A percentile compares a stretch with the other conserved stretches of the same genome.
Conservation (phyloP, 768 basidiomycete species). For the Holtermannia corniformis region DNA sequence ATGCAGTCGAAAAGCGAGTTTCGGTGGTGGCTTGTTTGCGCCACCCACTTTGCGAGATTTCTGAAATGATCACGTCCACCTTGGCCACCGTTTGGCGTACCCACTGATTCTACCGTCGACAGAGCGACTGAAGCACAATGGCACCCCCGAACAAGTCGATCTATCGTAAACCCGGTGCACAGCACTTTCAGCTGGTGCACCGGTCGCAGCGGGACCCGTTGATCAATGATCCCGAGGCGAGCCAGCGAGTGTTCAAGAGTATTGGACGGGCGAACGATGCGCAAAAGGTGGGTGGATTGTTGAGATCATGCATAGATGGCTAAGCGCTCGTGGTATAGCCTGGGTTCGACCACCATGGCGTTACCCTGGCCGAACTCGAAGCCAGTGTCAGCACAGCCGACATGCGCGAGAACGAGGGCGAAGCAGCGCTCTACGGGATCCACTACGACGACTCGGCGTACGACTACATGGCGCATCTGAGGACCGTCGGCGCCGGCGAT, state of each 20-base stretch:
- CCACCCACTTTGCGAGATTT: background rate
- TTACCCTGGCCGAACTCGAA: conserved; percentile 74
- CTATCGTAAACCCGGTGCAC: conserved; percentile 78
- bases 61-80: background rate
- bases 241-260: conserved; percentile 76
- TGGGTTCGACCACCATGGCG: conserved; percentile 44
- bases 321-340: conserved; percentile 2
- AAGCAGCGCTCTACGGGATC: conserved; percentile 80
- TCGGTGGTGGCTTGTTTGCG: no score
- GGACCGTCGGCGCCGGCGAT: conserved; percentile 52
- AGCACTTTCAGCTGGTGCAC: conserved; percentile 95
- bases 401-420: conserved; percentile 57
- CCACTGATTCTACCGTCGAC: no score
- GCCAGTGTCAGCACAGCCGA: conserved; percentile 44
- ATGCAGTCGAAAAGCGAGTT: background rate
- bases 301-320: background rate
- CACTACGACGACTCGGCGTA: conserved; percentile 94
- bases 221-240: conserved; percentile 83
- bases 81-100: background rate
- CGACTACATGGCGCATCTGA: conserved; percentile 97
- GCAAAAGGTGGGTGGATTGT: conserved; percentile 45
- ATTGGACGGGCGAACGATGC: conserved; percentile 62
- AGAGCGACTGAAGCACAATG: no score
- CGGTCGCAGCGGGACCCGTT: conserved; percentile 91
- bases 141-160: conserved; percentile 49